These are phyloP conservation scores for Tulasnella sp. DNA, from an alignment of 768 basidiomycete species.

Conservation along the genomic window DNA sequence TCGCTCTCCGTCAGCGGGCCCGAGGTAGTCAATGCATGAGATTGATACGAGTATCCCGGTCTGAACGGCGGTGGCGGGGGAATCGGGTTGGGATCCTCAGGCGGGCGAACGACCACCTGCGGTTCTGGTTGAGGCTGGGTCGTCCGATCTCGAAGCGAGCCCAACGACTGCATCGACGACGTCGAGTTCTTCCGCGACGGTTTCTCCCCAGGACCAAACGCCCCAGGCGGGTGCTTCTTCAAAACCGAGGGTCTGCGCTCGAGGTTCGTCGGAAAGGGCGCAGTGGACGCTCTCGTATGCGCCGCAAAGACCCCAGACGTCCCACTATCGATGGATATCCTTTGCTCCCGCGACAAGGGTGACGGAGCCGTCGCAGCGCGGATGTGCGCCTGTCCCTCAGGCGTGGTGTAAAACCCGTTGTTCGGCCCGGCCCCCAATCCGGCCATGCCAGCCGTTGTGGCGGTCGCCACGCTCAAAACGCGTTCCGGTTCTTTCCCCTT, in stretches of 20 bases:
- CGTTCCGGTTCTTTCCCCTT: slow-evolving; percentile 9
- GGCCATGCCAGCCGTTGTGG: slow-evolving; percentile 1
- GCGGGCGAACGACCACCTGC: neutral
- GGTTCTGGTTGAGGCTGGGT: neutral
- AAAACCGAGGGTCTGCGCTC: neutral
- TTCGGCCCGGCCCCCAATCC: neutral
- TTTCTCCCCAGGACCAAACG: neutral
- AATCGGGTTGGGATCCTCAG: neutral
- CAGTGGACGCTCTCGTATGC: neutral
- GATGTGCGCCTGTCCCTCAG: slow-evolving; percentile 12
- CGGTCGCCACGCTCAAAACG: neutral
- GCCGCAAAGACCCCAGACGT: neutral
- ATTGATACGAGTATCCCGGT: neutral
- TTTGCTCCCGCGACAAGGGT: neutral
- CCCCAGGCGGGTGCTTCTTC: neutral
- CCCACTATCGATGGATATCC: neutral
- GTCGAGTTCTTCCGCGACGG: neutral
- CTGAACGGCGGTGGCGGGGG: neutral
- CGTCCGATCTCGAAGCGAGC: neutral
- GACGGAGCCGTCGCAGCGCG: slow-evolving; percentile 17
- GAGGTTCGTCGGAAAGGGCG: neutral
- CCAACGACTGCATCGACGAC: neutral
- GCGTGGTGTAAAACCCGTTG: neutral
- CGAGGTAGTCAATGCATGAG: neutral
- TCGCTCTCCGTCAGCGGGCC: slow-evolving; percentile 16